These are phyloP conservation scores for Pseudovirgaria hyperparasitica DNA, from an alignment of 2,329 filamentous ascomycete species.

Conservation along the genomic window DNA sequence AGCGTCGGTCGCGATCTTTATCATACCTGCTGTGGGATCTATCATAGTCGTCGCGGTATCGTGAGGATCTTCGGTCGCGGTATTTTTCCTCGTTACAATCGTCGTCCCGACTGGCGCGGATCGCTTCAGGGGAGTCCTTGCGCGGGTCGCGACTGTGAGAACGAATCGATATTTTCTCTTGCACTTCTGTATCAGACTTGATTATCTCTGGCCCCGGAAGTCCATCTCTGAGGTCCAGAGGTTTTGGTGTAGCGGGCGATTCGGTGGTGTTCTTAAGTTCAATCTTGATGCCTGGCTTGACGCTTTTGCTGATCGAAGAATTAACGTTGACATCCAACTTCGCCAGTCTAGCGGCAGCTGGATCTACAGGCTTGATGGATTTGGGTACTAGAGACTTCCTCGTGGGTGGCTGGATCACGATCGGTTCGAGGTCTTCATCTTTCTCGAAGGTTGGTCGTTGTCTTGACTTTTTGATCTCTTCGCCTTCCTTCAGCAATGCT, in stretches of 20 bases:
- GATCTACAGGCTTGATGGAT: conserved; percentile 11
- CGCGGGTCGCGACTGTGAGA: conserved; percentile 7
- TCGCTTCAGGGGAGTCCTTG: conserved; percentile 17
- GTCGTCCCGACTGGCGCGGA: conserved; percentile 10
- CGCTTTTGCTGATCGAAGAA: conserved; percentile 11
- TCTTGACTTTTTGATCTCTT: conserved; percentile 23
- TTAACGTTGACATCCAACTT: conserved; percentile 19
- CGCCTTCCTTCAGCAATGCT: conserved; percentile 22
- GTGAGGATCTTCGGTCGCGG: conserved; percentile 15
- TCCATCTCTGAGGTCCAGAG: conserved; percentile 1
- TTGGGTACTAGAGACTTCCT: conserved; percentile 22
- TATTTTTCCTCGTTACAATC: conserved; percentile 10
- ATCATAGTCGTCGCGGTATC: conserved; percentile 14
- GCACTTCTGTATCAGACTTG: too few relatives aligned
- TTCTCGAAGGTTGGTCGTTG: conserved; percentile 22
- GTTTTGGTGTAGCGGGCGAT: conserved; percentile 8
- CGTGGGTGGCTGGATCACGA: conserved; percentile 21
- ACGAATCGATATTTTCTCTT: conserved; percentile 1
- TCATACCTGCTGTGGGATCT: conserved; percentile 10
- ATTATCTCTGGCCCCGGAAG: background rate
- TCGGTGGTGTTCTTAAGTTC: conserved; percentile 3
- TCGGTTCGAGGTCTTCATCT: conserved; percentile 26
- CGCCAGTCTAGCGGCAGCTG: conserved; percentile 14
- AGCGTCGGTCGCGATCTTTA: conserved; percentile 11
- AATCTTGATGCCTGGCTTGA: conserved; percentile 12